Evolutionary conservation across 305 asterid species (phyloP).

Genomic region (Fraxinus nigra): DNA sequence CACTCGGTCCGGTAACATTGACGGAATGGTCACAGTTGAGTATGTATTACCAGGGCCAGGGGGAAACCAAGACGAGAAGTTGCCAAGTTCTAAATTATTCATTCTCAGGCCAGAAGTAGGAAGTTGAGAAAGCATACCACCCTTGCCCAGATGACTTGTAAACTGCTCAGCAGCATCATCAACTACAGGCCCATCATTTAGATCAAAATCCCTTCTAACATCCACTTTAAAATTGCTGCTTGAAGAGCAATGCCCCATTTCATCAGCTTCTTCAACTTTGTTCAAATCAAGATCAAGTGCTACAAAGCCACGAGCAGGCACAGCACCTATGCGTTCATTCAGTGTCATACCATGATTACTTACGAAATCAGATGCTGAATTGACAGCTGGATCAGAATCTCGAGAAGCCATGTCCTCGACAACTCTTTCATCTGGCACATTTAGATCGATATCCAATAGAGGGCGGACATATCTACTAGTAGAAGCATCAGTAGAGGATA

Average conservation of each 20-base stretch:
- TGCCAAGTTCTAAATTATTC: conserved; percentile 28
- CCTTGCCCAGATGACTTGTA: conserved; percentile 26
- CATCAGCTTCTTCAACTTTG: conserved; percentile 34
- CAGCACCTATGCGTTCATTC: conserved; percentile 27
- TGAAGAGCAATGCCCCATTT: conserved; percentile 28
- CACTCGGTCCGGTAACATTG: conserved; percentile 45
- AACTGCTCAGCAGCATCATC: conserved; percentile 29
- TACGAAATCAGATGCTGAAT: conserved; percentile 22
- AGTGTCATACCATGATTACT: conserved; percentile 17
- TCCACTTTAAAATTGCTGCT: conserved; percentile 21
- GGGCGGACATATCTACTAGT: conserved; percentile 40
- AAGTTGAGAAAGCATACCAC: conserved; percentile 20
- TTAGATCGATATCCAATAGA: conserved; percentile 62
- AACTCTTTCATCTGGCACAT: conserved; percentile 69
- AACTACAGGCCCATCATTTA: conserved; percentile 36
- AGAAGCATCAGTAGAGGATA: conserved; percentile 35
- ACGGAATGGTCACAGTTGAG: conserved; percentile 43
- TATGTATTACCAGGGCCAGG: conserved; percentile 35
- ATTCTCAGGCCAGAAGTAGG: conserved; percentile 28
- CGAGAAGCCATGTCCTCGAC: conserved; percentile 53
- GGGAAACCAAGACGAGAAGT: conserved; percentile 48
- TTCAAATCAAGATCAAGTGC: conserved; percentile 53
- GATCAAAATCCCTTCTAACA: conserved; percentile 38
- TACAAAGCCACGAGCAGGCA: conserved; percentile 30
- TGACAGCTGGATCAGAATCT: conserved; percentile 33